A percentile compares a stretch with the other conserved stretches of the same genome.
phyloP scores from a whole-genome alignment of 108 stramenopile genomes.

The Conticribra weissflogii region DNA sequence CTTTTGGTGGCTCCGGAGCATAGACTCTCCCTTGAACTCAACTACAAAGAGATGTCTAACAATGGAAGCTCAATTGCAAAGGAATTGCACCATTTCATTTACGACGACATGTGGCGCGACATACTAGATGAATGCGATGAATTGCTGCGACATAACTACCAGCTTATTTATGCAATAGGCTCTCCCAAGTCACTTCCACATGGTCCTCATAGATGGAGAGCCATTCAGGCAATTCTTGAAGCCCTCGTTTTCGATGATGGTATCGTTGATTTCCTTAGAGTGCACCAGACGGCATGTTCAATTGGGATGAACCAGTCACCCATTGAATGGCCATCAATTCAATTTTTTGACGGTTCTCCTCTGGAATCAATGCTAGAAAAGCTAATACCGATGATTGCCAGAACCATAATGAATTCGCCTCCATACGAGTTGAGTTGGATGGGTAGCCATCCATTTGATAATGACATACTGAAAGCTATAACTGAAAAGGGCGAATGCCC shows the following conservation, averaged over 20 bases:
- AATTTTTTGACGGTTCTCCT: constrained; percentile 22
- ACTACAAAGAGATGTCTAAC: constrained; percentile 46
- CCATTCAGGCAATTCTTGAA: constrained; percentile 26
- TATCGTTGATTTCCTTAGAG: not conserved
- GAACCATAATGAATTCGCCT: constrained; percentile 15
- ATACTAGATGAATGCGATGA: constrained; percentile 67
- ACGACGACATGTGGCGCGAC: constrained; percentile 42
- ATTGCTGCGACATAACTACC: constrained; percentile 51
- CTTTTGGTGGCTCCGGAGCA: constrained; percentile 63
- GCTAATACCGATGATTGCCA: constrained; percentile 7
- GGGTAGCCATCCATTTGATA: not conserved
- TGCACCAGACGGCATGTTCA: constrained; percentile 7
- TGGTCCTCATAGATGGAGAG: constrained; percentile 34
- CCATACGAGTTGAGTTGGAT: constrained; percentile 36
- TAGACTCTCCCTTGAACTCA: constrained; percentile 56
- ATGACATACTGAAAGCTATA: constrained; percentile 21
- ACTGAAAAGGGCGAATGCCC: constrained; percentile 1
- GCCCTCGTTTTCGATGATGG: constrained; percentile 11
- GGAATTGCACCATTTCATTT: constrained; percentile 9
- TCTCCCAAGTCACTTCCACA: constrained; percentile 20
- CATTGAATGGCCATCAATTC: constrained; percentile 1
- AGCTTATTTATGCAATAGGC: constrained; percentile 61
- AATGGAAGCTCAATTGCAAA: constrained; percentile 1
- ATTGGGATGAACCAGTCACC: not conserved
- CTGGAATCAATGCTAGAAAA: constrained; percentile 17